These are phyloP conservation scores for Seiridium cupressi DNA, from an alignment of 2,329 filamentous ascomycete genomes.

Conservation along the genomic window DNA sequence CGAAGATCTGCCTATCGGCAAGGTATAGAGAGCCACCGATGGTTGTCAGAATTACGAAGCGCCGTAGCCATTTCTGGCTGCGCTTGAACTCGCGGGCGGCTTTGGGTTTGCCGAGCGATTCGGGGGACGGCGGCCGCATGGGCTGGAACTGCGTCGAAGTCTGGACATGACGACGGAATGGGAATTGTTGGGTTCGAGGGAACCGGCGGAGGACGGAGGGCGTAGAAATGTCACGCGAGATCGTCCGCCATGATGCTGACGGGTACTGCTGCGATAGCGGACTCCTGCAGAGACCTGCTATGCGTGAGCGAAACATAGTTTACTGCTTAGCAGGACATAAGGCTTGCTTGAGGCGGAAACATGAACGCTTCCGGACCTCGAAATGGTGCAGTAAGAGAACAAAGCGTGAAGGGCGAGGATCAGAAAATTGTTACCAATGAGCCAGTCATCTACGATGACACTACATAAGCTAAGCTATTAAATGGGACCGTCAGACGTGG, in stretches of 20 bases:
- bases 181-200: constrained; percentile 7
- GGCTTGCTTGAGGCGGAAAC: background rate
- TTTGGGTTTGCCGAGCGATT: constrained; percentile 70
- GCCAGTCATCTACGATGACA: constrained; percentile 6
- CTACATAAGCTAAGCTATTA: background rate
- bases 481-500: too few relatives aligned
- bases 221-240: constrained; percentile 3
- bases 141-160: constrained; percentile 53
- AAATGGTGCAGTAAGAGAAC: constrained; percentile 14
- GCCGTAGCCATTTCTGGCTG: constrained; percentile 73
- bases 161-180: constrained; percentile 22
- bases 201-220: background rate
- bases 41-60: constrained; percentile 62
- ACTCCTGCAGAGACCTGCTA: constrained; percentile 20
- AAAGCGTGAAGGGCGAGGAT: background rate
- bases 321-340: background rate
- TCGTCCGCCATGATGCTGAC: background rate
- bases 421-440: constrained; percentile 14
- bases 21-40: constrained; percentile 63
- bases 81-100: constrained; percentile 70
- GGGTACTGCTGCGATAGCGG: constrained; percentile 7
- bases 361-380: background rate
- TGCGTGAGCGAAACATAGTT: constrained; percentile 24
- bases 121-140: constrained; percentile 74
- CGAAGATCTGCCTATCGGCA: constrained; percentile 73